Base-by-base conservation (phyloP, 176 grass and related monocot genomes). In the Oryza brachyantha region DNA sequence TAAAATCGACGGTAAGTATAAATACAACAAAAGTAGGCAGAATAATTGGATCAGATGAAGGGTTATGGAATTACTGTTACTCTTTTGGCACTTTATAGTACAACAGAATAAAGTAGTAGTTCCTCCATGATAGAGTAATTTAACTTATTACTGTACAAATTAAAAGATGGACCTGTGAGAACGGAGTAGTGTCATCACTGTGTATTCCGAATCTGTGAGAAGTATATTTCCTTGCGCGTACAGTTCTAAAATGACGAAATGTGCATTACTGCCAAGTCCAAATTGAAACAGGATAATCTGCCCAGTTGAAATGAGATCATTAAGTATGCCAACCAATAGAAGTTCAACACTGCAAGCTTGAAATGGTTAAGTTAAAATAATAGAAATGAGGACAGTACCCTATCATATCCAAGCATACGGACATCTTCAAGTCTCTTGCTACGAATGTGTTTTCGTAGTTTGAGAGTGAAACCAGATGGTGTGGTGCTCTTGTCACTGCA, bases 181-280 rank as follows among this genome's bases (percentile, higher is more conserved):
- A 66, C 95, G 95, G 13, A 98, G 95, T 76, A 98, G 88, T 35
- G 95, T 98, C 89, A 98, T 66, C 76, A 98, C 92, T 45, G 83
- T 92, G 85, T 88, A 94, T 59, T 94, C 89, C 9, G 95, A 98
- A 84, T 98, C 91, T 0, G 87, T 85, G 26, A 98, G 95, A 83
- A 98, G 83, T 46, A 98, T 94, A 76, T 98, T 98, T 83, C 95
- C 95, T 88, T 98, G 95, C 21, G 92, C 89, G 88, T 94, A 98
- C 8, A 98, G 83, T 76, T 98, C 95, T 40, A 98, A 58, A 64
- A 98, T 98, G 38, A 98, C 64, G 45, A 84, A 98, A 75, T 98
- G 85, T 36, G 92, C 87, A 75, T 85, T 92, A 41, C 83, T 90
- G 34, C 95, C 92, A 91, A 94, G 87, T 32, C 95, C 95, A 31